Conservation (phyloP, 2,329 filamentous ascomycete genomes). For the Pseudomassariella vexata region DNA sequence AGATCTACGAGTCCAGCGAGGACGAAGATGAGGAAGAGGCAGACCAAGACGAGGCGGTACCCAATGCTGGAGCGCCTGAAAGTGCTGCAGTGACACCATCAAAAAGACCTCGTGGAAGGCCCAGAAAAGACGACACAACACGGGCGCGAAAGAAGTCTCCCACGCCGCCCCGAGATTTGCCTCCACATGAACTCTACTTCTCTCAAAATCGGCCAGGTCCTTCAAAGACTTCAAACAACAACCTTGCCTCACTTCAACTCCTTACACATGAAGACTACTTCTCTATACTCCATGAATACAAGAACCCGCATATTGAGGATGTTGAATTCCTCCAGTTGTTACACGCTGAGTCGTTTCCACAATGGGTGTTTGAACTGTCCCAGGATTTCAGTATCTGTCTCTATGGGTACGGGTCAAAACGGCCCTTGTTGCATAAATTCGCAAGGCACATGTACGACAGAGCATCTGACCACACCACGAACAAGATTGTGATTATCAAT, state of each 20-base stretch:
- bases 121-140: constrained; percentile 29
- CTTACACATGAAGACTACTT: constrained; percentile 94
- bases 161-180: constrained; percentile 74
- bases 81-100: constrained; percentile 32
- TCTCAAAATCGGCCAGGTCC: constrained; percentile 81
- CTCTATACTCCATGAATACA: constrained; percentile 54
- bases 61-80: background rate
- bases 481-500: constrained; percentile 77
- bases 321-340: constrained; percentile 66
- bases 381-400: constrained; percentile 85
- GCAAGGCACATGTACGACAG: constrained; percentile 61
- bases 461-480: constrained; percentile 28
- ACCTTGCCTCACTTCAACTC: constrained; percentile 64
- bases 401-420: constrained; percentile 90
- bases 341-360: constrained; percentile 76
- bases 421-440: constrained; percentile 67
- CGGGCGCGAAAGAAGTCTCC: constrained; percentile 57
- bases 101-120: constrained; percentile 42
- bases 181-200: constrained; percentile 88
- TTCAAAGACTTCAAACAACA: constrained; percentile 82
- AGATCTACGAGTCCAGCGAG: constrained; percentile 39
- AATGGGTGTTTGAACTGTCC: constrained; percentile 87
- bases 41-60: constrained; percentile 13
- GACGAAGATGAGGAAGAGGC: constrained; percentile 24
- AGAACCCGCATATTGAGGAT: constrained; percentile 66